phyloP scores from a whole-genome alignment of 2,329 filamentous ascomycete genomes.

The Neurospora crassa region DNA sequence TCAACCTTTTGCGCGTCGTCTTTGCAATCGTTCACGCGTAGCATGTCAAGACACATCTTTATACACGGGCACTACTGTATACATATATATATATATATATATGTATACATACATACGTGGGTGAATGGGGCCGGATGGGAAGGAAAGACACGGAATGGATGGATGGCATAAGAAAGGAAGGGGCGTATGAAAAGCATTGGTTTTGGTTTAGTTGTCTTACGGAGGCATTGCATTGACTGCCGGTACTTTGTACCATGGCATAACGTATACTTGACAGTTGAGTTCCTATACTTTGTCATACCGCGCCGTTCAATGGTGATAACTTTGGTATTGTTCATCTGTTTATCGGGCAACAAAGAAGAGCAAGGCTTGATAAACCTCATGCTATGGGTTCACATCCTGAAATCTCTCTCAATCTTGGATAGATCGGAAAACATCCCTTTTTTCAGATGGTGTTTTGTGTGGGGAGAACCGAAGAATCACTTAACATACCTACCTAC shows the following conservation, averaged over 20 bases:
- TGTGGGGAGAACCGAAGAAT: not conserved
- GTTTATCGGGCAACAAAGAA: not conserved
- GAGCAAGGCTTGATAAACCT: too few species aligned
- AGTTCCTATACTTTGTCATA: not conserved
- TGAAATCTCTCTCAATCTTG: not conserved
- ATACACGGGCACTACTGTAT: not conserved
- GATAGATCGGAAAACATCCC: not conserved
- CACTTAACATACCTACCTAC: too few species aligned
- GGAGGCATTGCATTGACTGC: not conserved
- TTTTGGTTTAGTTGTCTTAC: not conserved
- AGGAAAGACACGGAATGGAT: not conserved
- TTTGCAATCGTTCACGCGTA: not conserved
- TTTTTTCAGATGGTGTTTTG: not conserved
- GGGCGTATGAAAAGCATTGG: not conserved
- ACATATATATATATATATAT: not conserved
- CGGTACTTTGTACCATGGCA: not conserved
- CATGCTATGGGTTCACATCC: fast-evolving
- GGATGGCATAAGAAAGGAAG: not conserved
- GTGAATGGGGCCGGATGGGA: not conserved
- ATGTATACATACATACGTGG: not conserved
- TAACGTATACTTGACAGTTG: not conserved
- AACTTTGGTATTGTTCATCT: not conserved
- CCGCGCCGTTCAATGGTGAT: not conserved
- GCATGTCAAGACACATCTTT: not conserved
- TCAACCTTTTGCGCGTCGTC: not conserved